These are phyloP conservation scores for Lasiodiplodia sp. DNA, from an alignment of 2,329 filamentous ascomycete genomes.

Conservation along the genomic window DNA sequence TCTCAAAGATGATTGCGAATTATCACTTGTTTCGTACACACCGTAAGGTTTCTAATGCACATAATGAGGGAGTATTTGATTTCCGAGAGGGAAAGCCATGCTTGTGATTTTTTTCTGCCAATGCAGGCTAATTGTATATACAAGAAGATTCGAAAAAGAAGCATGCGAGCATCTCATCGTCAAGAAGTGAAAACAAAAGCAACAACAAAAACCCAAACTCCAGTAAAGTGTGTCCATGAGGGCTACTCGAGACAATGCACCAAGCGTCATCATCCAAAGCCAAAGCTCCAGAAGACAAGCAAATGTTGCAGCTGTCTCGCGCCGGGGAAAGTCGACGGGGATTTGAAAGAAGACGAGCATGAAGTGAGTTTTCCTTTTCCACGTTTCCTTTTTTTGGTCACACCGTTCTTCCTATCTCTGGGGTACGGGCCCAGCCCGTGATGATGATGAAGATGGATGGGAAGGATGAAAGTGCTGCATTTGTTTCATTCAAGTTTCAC, in stretches of 20 bases:
- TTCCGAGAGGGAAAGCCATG: not conserved
- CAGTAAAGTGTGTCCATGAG: not conserved
- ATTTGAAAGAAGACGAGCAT: not conserved
- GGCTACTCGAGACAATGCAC: not conserved
- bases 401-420: not conserved
- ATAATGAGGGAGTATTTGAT: not conserved
- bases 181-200: not conserved
- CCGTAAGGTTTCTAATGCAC: no score
- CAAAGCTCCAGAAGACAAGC: not conserved
- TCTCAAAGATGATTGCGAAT: no score
- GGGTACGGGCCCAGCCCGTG: not conserved
- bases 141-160: not conserved
- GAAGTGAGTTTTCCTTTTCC: not conserved
- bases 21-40: no score
- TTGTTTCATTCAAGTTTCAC: not conserved
- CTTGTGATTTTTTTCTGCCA: not conserved
- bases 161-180: not conserved
- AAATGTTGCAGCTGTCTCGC: not conserved
- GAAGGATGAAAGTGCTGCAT: not conserved
- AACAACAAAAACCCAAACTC: not conserved
- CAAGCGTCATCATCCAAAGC: not conserved
- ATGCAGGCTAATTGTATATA: not conserved
- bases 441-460: not conserved
- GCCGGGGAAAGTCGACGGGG: not conserved
- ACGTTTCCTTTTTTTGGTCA: not conserved